These are phyloP conservation scores for Tylopilus subfusipes DNA, from an alignment of 768 basidiomycete species.

Conservation along the genomic window DNA sequence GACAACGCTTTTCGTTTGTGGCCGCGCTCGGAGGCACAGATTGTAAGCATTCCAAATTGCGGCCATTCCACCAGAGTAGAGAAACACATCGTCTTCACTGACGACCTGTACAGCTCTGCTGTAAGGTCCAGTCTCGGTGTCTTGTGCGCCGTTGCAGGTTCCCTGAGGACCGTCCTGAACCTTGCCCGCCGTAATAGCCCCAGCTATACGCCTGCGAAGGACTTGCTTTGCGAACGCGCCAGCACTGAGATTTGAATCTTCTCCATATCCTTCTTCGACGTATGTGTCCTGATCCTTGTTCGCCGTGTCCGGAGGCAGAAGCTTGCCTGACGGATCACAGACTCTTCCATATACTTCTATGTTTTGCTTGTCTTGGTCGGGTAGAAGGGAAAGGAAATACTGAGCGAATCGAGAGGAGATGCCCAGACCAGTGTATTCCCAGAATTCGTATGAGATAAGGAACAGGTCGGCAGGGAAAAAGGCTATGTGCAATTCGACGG, in stretches of 20 bases:
- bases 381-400: slow-evolving; percentile 69
- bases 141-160: slow-evolving; percentile 42
- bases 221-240: slow-evolving; percentile 82
- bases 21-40: too few relatives aligned
- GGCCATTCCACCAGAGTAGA: slow-evolving; percentile 89
- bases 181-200: slow-evolving; percentile 69
- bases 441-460: slow-evolving; percentile 80
- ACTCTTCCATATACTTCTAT: slow-evolving; percentile 20
- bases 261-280: slow-evolving; percentile 92
- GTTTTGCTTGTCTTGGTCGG: slow-evolving; percentile 34
- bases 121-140: slow-evolving; percentile 55
- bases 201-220: slow-evolving; percentile 84
- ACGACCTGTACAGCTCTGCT: slow-evolving; percentile 65
- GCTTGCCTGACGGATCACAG: slow-evolving; percentile 3
- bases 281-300: slow-evolving; percentile 67
- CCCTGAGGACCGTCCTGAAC: slow-evolving; percentile 30
- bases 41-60: too few relatives aligned
- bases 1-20: too few relatives aligned
- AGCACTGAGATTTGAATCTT: slow-evolving; percentile 76
- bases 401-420: slow-evolving; percentile 88
- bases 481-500: slow-evolving; percentile 74
- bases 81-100: slow-evolving; percentile 82
- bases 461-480: slow-evolving; percentile 65
- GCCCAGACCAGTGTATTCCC: slow-evolving; percentile 92
- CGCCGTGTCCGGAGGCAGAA: slow-evolving; percentile 47